Base-by-base conservation (phyloP, 768 basidiomycete genomes). In the Gautieria morchelliformis region DNA sequence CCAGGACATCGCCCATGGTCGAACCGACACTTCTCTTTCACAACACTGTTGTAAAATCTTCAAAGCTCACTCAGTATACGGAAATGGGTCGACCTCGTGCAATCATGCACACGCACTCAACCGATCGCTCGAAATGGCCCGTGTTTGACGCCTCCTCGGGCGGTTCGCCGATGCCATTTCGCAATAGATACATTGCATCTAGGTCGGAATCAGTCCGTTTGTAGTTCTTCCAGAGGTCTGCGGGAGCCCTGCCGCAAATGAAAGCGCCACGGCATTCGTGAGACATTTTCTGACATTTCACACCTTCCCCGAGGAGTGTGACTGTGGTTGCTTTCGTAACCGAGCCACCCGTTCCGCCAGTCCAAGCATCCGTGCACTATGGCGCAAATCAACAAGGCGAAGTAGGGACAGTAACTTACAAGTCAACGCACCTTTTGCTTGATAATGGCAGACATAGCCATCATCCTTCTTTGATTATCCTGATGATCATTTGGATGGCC, bases 221-320 rank as follows among this genome's bases (percentile, higher is more conserved):
- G 32, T 57, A 57, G 32, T 50, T 45, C 35, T 57, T 33, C 56
- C 56, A 57, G 2, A 57, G 47, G 11, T 32, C 32, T 8, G 47
- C 20, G 15, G 37, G 45, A 17, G 48, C 44, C 35, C 45, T 47
- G 32, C 46, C 49, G 35, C 56, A 56, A 30, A 56, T 17, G 35
- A 56, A 56, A 44, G 32, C 54, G 30, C 56, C 56, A 17, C 56
- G 56, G 33, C 56, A 57, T 1, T 57, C 56, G 35, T 57, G 56
- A n/a, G 56, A 47, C 56, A 57, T 57, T 20, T 57, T 57, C 24
- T 57, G 56, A 41, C 56, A 57, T 49, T 57, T 57, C 19, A 57
- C 47, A 11, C 47, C 56, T 46, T 47, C 20, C 3, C 56, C 56
- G 20, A 57, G 27, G 3, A 57, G 20, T 14, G 46, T 19, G 20